Conservation (phyloP, 1,284 basidiomycete genomes). For the Leccinum pseudoinsigne region DNA sequence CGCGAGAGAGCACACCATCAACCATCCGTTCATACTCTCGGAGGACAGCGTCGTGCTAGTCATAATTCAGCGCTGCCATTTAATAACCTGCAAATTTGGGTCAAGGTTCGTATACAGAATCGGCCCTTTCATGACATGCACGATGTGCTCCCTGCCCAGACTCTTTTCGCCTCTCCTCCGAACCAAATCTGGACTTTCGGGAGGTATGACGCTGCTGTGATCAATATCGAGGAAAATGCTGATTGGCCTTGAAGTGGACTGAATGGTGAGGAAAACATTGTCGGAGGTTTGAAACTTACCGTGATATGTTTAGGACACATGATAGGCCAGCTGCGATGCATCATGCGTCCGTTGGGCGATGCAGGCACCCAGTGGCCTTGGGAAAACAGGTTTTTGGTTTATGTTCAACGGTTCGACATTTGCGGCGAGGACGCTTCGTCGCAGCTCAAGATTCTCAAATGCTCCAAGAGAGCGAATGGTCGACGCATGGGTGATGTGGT, state of each 20-base stretch:
- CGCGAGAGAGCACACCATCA: not conserved
- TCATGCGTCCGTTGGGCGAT: not conserved
- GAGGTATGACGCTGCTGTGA: not conserved
- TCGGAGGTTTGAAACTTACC: not conserved
- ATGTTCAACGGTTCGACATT: not conserved
- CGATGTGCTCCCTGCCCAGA: not conserved
- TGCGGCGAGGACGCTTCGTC: not conserved
- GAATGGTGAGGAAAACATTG: not conserved
- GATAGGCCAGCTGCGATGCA: not conserved
- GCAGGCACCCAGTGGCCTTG: not conserved
- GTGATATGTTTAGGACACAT: not conserved
- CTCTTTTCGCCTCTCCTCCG: not conserved
- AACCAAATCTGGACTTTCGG: not conserved
- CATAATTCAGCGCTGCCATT: not conserved
- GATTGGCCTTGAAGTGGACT: not conserved
- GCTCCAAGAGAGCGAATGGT: not conserved
- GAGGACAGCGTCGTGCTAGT: not conserved
- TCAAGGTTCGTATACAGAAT: not conserved
- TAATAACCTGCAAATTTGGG: conserved; percentile 1
- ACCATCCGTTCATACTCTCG: not conserved
- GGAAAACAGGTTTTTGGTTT: not conserved
- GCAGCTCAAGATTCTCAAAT: not conserved
- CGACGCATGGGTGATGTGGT: not conserved
- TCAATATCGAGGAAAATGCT: not conserved
- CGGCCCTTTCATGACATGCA: not conserved